A percentile compares a stretch with the other conserved stretches of the same genome.
Conservation (phyloP, 768 basidiomycete genomes). For the Tricholoma saponaceum region DNA sequence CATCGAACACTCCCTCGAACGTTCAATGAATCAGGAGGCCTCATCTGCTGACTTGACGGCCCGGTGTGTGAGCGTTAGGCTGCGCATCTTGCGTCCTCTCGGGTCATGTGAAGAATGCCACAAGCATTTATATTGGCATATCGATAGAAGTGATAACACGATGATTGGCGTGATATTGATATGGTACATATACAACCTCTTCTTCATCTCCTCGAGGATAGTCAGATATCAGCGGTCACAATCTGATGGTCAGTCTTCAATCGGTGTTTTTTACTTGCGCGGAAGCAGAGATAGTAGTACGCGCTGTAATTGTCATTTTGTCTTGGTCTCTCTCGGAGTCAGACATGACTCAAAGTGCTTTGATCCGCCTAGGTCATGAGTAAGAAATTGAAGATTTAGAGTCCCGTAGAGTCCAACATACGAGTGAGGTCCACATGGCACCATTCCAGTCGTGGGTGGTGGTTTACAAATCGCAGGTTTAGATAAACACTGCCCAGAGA, state of each 20-base stretch:
- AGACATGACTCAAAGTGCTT: neutral
- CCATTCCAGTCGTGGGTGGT: neutral
- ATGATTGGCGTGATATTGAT: neutral
- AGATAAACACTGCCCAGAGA: neutral
- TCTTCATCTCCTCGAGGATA: neutral
- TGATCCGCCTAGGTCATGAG: neutral
- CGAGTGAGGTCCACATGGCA: neutral
- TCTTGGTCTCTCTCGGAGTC: neutral
- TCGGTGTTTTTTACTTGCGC: neutral
- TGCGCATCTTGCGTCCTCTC: neutral
- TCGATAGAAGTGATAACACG: neutral
- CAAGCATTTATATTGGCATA: neutral
- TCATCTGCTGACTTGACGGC: neutral
- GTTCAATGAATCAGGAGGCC: too few relatives aligned
- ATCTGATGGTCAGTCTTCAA: neutral
- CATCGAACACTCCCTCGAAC: neutral
- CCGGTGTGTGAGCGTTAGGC: neutral
- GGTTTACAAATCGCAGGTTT: neutral
- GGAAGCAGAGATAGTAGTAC: neutral
- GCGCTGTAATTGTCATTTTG: neutral
- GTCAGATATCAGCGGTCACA: neutral
- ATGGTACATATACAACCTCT: neutral
- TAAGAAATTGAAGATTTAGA: neutral
- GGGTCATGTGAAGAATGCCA: neutral
- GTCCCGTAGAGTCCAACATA: neutral